These are phyloP conservation scores for Exophiala sideris DNA, from an alignment of 2,329 filamentous ascomycete species.

Conservation along the genomic window DNA sequence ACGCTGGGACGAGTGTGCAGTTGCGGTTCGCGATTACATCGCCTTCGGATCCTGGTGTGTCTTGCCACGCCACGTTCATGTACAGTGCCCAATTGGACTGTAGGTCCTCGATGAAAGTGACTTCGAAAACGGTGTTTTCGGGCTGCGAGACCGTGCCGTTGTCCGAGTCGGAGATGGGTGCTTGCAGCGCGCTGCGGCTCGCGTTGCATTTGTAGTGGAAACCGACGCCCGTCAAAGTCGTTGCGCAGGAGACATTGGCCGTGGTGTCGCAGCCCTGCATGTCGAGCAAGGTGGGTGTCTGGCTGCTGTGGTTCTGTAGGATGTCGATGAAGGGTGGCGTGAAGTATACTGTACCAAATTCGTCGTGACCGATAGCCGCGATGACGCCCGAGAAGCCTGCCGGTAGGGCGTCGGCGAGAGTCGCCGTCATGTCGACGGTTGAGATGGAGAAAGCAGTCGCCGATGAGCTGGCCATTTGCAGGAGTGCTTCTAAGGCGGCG, in stretches of 20 bases:
- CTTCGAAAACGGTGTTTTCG: conserved; percentile 1
- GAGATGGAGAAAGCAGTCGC: conserved; percentile 1
- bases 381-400: conserved; percentile 6
- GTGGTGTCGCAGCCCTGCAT: conserved; percentile 7
- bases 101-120: not conserved
- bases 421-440: conserved; percentile 3
- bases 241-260: conserved; percentile 5
- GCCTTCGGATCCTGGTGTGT: not conserved
- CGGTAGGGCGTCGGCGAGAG: conserved; percentile 2
- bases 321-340: conserved; percentile 4
- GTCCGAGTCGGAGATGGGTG: not conserved
- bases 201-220: conserved; percentile 8
- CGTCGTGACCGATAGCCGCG: conserved; percentile 1
- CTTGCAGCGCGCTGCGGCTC: conserved; percentile 2
- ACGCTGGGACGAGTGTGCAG: conserved; percentile 4
- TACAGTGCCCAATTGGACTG: too few relatives aligned
- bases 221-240: conserved; percentile 3
- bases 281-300: conserved; percentile 4
- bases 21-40: conserved; percentile 1
- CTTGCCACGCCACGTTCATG: conserved; percentile 1
- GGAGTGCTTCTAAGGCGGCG: conserved; percentile 4
- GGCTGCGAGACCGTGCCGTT: conserved; percentile 1
- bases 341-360: conserved; percentile 1
- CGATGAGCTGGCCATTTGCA: conserved; percentile 8
- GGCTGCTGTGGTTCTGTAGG: conserved; percentile 5